Evolutionary conservation across 352 stramenopile species (phyloP), one percentile per base, ranked within the genome.

Genomic region (Phytopythium litorale): DNA sequence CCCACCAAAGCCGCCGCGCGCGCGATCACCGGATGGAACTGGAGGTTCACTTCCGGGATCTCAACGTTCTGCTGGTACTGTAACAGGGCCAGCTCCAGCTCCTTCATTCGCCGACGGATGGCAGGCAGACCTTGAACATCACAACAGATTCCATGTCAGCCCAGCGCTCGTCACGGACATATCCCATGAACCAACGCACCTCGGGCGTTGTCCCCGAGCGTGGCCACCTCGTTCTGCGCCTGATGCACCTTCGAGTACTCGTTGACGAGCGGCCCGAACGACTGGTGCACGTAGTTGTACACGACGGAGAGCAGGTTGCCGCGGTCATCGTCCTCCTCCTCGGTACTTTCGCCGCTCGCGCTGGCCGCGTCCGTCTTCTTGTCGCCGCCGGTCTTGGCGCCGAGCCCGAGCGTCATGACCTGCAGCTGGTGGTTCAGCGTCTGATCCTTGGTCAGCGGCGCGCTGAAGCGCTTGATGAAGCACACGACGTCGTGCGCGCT

Each of bases 11-110:
- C 73, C 1, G 84, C 88, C 15, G 92, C 92, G 42, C 80, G 79
- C 61, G 91, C 81, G 43, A 98, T 92, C 30, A 89, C 72, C 2
- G 89, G 83, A 55, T 97, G 92, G 55, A 96, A 93, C 28, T 88
- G 72, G 23, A 98, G 67, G 49, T 88, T 88, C 49, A 98, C 91
- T 52, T 97, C 89, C 2, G 95, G 94, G 58, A 98, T 98, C 65
- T 98, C 91, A 62, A 98, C 88, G 60, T 97, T 96, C 62, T 98
- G 91, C 67, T 98, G 90, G 71, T 97, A 98, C 60, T 97, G 91
- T 37, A 97, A 75, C 62, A 98, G 68, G 12, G 94, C 94, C 21
- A 98, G 74, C 63, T 98, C 95, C 23, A 98, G 78, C 67, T 98
- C 95, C 57, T 96, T 97, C 78, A 98, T 94, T 52, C 83, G 73